A percentile compares a stretch with the other conserved stretches of the same genome.
Evolutionary conservation across 257 asterid species (phyloP).

Genomic region (Penstemon barbatus): DNA sequence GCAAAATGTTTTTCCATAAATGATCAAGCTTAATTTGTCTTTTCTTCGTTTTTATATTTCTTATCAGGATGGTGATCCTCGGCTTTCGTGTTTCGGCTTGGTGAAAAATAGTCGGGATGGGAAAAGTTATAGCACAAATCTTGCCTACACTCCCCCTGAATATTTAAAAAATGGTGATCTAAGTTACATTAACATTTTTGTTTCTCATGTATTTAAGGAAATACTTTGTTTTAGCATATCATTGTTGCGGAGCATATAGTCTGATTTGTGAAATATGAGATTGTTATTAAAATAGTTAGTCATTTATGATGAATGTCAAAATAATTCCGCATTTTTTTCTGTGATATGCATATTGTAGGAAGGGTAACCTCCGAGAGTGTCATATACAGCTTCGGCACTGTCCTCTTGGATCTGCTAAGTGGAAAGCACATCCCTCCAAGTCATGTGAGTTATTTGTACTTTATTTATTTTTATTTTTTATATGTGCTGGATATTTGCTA

Average conservation of each 20-base stretch:
- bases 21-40: slow-evolving; percentile 16
- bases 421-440: slow-evolving; percentile 96
- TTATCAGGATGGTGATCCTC: slow-evolving; percentile 73
- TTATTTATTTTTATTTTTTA: neutral
- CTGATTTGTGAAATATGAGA: too few relatives aligned
- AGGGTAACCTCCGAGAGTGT: slow-evolving; percentile 92
- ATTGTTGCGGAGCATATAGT: too few relatives aligned
- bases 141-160: slow-evolving; percentile 79
- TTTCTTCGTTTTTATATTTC: neutral
- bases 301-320: neutral
- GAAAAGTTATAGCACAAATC: slow-evolving; percentile 80
- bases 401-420: slow-evolving; percentile 85
- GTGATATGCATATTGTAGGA: slow-evolving; percentile 42
- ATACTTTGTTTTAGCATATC: slow-evolving; percentile 5
- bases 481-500: neutral
- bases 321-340: slow-evolving; percentile 13
- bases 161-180: slow-evolving; percentile 66
- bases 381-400: slow-evolving; percentile 82
- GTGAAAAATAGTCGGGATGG: slow-evolving; percentile 81
- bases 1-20: neutral
- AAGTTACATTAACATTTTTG: neutral
- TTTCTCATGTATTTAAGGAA: neutral
- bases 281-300: too few relatives aligned
- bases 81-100: slow-evolving; percentile 75
- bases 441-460: slow-evolving; percentile 57